Percentiles rank a stretch among this genome's conserved stretches.
Evolutionary conservation across 139 green algal genomes (phyloP).

Genomic region (Picochlorum sp.): DNA sequence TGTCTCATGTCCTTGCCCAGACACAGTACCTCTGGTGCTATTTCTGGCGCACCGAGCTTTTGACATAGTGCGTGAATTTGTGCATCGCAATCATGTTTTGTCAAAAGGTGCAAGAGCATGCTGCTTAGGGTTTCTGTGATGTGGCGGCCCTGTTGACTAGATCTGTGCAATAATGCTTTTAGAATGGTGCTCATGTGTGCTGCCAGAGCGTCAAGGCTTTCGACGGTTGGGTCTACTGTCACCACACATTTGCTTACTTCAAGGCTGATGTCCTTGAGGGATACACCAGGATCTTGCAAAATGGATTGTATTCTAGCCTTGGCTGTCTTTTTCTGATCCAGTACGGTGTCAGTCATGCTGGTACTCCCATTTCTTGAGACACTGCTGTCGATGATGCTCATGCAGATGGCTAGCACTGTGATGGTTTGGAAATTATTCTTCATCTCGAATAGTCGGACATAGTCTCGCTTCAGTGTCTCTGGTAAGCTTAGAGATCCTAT

Average conservation of each 20-base stretch:
- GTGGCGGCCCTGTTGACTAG: not conserved
- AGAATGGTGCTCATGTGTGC: not conserved
- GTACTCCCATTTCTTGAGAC: not conserved
- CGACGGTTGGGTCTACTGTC: not conserved
- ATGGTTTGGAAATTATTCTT: constrained; percentile 70
- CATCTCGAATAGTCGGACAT: constrained; percentile 40
- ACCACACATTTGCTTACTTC: not conserved
- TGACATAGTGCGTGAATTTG: not conserved
- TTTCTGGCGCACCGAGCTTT: not conserved
- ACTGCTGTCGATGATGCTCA: constrained; percentile 49
- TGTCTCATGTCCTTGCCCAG: constrained; percentile 33
- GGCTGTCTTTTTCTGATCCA: constrained; percentile 8
- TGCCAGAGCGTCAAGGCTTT: not conserved
- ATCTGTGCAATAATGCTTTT: not conserved
- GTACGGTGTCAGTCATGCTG: not conserved
- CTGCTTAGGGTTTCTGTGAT: not conserved
- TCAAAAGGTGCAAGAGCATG: not conserved
- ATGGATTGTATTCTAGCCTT: constrained; percentile 46
- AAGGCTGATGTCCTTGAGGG: constrained; percentile 20
- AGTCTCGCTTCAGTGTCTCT: constrained; percentile 56
- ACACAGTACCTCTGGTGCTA: constrained; percentile 30
- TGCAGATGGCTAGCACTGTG: constrained; percentile 47
- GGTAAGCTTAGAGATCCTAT: constrained; percentile 29
- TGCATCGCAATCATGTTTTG: too few species aligned
- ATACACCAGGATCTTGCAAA: constrained; percentile 49